Base-by-base conservation (phyloP, 805 yeast genomes). In the Priceomyces fermenticarens region DNA sequence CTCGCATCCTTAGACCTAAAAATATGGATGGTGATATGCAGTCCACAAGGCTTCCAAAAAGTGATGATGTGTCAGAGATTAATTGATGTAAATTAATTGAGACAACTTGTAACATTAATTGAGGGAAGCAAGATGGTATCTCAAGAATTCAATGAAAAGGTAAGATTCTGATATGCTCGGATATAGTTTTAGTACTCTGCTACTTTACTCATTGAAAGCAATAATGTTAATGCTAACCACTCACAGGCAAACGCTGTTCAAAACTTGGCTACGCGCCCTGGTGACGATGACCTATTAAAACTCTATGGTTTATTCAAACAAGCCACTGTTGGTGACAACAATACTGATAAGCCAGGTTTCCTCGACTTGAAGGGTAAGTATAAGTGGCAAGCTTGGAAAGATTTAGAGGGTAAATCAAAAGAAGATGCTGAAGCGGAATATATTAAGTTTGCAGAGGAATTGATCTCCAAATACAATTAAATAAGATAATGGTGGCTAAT, bases 341-440 rank as follows among this genome's bases (percentile, higher is more conserved):
- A 64, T 51, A 85, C 96, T 47, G 72, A 76, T 41, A 87, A 88
- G 72, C 99, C 99, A 40, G 93, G 97, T 48, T 69, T 86, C 44
- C 88, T 93, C 65, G 95, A 89, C 70, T 77, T 93, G 72, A 88
- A 85, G 73, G 97, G 91, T 53, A 89, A 95, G 70, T 86, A 87
- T 79, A 93, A 93, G 77, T 93, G 98, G 98, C 91, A 90, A 62
- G 78, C 98, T 7, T 93, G 98, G 98, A 83, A 83, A 57, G 82
- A 81, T 55, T 72, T 83, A 58, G 85, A 86, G 72, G 99, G 99
- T 43, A 78, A 78, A 46, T 67, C 88, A 31, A 86, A 85, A 67
- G 95, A 80, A 53, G 97, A 88, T 28, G 99, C 99, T 45, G 98
- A 91, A 75, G 49, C 75, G 54, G 75, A 88, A 56, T 80, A 85